Percentiles rank a stretch among this genome's conserved stretches.
Evolutionary conservation across 148 eudicot species (phyloP).

Genomic region (Nepenthes mirabilis): DNA sequence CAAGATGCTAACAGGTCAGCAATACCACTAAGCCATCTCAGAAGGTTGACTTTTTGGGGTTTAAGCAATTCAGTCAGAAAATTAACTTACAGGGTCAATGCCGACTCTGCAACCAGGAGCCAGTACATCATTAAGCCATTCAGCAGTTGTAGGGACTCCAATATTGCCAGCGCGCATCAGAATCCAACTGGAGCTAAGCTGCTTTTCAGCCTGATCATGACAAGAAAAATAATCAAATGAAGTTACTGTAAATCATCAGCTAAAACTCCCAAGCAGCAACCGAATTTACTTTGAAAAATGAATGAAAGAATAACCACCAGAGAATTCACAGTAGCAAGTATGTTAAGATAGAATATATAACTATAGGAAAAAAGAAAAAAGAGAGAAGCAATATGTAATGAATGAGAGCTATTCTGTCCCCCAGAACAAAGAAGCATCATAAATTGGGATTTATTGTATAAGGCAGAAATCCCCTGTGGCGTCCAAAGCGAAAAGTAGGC

Average conservation of each 20-base stretch:
- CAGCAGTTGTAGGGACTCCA: conserved; percentile 80
- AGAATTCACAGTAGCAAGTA: no score
- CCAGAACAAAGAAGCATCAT: no score
- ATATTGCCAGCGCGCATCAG: conserved; percentile 93
- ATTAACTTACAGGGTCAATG: conserved; percentile 91
- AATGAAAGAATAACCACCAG: no score
- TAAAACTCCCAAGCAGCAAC: neutral
- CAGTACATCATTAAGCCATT: conserved; percentile 86
- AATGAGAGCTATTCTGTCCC: no score
- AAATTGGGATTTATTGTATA: no score
- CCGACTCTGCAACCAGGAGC: conserved; percentile 91
- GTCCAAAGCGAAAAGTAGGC: no score
- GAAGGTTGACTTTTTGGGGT: no score
- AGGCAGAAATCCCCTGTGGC: no score
- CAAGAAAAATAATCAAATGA: conserved; percentile 3
- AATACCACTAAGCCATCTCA: neutral
- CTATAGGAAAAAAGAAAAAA: no score
- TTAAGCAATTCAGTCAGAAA: neutral
- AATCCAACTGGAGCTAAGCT: conserved; percentile 77
- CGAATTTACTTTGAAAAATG: no score
- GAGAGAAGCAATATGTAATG: no score
- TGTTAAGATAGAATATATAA: no score
- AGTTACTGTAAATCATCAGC: neutral
- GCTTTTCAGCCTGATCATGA: conserved; percentile 70
- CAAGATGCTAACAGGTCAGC: neutral